These are phyloP conservation scores for Gnomoniopsis smithogilvyi DNA, from an alignment of 2,329 filamentous ascomycete species.

Conservation along the genomic window DNA sequence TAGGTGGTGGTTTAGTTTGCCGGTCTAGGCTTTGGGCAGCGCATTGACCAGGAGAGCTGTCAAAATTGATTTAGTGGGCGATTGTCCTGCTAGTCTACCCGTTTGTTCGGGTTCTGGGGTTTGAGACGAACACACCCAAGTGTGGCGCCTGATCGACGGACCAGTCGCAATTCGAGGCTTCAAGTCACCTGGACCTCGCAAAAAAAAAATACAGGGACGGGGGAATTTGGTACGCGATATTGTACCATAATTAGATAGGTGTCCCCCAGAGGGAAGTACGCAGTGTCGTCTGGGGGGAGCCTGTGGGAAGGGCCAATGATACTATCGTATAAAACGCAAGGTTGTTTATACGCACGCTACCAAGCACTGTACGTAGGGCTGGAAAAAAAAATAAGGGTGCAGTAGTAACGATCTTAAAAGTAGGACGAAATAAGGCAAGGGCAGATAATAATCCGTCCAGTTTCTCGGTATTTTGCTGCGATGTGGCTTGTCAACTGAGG, in stretches of 20 bases:
- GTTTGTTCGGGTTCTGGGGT: background rate
- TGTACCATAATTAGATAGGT: too few species aligned
- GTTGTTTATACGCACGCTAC: too few species aligned
- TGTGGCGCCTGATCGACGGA: background rate
- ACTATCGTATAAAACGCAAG: too few species aligned
- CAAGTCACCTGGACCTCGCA: background rate
- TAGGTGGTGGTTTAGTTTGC: background rate
- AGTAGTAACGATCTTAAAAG: background rate
- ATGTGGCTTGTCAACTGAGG: background rate
- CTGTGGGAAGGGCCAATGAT: too few species aligned
- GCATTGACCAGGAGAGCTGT: background rate
- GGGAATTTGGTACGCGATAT: background rate
- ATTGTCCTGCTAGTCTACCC: background rate
- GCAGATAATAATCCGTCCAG: constrained; percentile 5
- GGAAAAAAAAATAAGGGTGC: background rate
- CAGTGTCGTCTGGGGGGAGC: too few species aligned
- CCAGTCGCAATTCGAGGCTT: constrained; percentile 3
- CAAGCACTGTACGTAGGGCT: too few species aligned
- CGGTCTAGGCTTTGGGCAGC: background rate
- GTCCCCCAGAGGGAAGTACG: too few species aligned
- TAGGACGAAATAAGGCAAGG: constrained; percentile 4
- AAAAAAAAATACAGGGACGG: background rate
- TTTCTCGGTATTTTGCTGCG: background rate
- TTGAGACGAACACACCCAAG: background rate
- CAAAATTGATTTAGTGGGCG: background rate